Percentiles rank a stretch among this genome's conserved stretches.
Evolutionary conservation across 2,329 filamentous ascomycete species (phyloP).

Genomic region (Karstenula rhodostoma): DNA sequence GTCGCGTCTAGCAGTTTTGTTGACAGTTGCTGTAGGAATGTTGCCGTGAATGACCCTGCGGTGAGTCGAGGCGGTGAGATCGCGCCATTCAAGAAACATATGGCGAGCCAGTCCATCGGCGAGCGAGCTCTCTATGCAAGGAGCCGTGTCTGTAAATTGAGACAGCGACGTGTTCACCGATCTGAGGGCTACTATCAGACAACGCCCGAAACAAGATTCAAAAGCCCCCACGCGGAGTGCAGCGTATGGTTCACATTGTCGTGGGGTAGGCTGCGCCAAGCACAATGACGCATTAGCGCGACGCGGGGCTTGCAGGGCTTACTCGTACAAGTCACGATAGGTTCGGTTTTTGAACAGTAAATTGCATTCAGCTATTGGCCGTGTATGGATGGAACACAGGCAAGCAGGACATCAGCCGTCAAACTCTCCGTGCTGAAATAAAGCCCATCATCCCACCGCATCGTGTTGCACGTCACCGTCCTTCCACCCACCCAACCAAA

Average conservation of each 20-base stretch:
- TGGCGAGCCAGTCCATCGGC: slow-evolving; percentile 30
- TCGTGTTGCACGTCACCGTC: slow-evolving; percentile 28
- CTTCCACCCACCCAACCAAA: slow-evolving; percentile 28
- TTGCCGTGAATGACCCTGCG: slow-evolving; percentile 7
- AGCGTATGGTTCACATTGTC: slow-evolving; percentile 6
- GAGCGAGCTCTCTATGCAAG: slow-evolving; percentile 22
- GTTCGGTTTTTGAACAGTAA: slow-evolving; percentile 23
- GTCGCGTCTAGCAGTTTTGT: slow-evolving; percentile 3
- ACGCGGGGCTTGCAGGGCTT: slow-evolving; percentile 2
- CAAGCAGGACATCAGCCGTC: slow-evolving; percentile 19
- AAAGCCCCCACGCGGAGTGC: slow-evolving; percentile 23
- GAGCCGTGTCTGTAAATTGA: neutral
- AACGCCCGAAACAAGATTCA: slow-evolving; percentile 3
- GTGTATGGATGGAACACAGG: slow-evolving; percentile 19
- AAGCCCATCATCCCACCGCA: slow-evolving; percentile 28
- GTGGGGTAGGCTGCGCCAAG: slow-evolving; percentile 14
- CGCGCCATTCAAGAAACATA: slow-evolving; percentile 44
- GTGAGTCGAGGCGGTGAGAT: slow-evolving; percentile 36
- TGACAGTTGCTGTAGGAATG: slow-evolving; percentile 1
- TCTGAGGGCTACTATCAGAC: slow-evolving; percentile 7
- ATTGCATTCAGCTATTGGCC: slow-evolving; percentile 36
- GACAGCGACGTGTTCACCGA: slow-evolving; percentile 15
- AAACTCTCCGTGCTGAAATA: slow-evolving; percentile 24
- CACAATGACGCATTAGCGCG: slow-evolving; percentile 8
- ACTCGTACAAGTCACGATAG: neutral